phyloP scores from a whole-genome alignment of 129 eudicot genomes.

The Dittrichia graveolens region DNA sequence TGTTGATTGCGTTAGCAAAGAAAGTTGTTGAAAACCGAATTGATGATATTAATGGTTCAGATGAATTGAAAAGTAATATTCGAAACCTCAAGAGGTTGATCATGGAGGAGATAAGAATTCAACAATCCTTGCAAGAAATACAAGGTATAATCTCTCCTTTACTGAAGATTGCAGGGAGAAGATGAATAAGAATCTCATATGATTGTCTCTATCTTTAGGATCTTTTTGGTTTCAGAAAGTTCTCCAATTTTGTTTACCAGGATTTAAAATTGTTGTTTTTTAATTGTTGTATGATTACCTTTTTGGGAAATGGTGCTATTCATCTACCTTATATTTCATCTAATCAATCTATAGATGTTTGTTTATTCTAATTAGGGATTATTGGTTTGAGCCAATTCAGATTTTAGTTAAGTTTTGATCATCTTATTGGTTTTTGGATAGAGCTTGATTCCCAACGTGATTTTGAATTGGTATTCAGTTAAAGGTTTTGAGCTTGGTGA shows the following conservation, averaged over 20 bases:
- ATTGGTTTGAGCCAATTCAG: neutral
- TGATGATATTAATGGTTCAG: constrained; percentile 65
- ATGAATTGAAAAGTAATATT: constrained; percentile 51
- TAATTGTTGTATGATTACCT: constrained; percentile 6
- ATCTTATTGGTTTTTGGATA: neutral
- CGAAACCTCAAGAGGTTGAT: constrained; percentile 69
- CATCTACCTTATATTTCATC: neutral
- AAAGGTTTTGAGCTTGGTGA: too few species aligned
- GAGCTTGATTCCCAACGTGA: too few species aligned
- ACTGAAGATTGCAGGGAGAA: constrained; percentile 79
- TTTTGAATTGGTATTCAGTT: too few species aligned
- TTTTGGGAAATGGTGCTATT: constrained; percentile 17
- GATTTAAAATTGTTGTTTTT: constrained; percentile 3
- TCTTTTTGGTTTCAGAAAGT: constrained; percentile 22
- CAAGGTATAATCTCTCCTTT: constrained; percentile 91
- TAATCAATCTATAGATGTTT: too few species aligned
- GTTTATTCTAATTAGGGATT: neutral
- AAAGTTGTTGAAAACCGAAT: constrained; percentile 77
- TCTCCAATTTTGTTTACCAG: constrained; percentile 30
- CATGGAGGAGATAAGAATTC: constrained; percentile 75
- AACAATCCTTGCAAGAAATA: constrained; percentile 76
- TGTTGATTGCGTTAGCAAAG: constrained; percentile 58
- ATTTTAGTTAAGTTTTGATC: neutral
- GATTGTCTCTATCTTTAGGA: neutral
- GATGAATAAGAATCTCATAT: constrained; percentile 28